These are phyloP conservation scores for Melampsora larici-populina DNA, from an alignment of 1,284 basidiomycete genomes.

Conservation along the genomic window DNA sequence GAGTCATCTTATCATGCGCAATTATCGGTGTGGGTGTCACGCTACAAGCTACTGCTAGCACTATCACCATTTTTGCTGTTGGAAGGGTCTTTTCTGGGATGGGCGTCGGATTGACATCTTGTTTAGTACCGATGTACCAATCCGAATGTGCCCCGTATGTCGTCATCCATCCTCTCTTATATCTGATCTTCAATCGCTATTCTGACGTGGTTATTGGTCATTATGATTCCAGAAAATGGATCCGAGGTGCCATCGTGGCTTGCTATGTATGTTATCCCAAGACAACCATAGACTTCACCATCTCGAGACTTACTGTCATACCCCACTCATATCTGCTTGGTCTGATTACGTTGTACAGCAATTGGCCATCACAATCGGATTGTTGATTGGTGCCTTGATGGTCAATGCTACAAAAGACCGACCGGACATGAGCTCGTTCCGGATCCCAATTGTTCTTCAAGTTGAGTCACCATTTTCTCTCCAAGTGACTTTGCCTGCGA, in stretches of 20 bases:
- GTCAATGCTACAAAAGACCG: background rate
- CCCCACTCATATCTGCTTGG: background rate
- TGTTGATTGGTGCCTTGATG: background rate
- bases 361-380: slow-evolving; percentile 1
- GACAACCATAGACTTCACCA: background rate
- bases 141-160: no score
- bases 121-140: no score
- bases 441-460: background rate
- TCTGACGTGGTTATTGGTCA: background rate
- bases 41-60: background rate
- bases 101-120: slow-evolving; percentile 1
- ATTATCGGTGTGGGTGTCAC: background rate
- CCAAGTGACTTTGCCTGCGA: background rate
- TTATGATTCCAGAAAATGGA: background rate
- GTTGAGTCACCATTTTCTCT: slow-evolving; percentile 1
- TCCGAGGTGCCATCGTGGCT: background rate
- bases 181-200: background rate
- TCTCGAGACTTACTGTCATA: background rate
- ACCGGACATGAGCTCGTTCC: background rate
- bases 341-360: background rate
- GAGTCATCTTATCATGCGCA: background rate
- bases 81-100: background rate
- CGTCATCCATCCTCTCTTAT: background rate
- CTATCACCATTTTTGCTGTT: background rate
- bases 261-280: background rate